Conservation (phyloP, 495 filamentous ascomycete species). For the Penicillium angulare region DNA sequence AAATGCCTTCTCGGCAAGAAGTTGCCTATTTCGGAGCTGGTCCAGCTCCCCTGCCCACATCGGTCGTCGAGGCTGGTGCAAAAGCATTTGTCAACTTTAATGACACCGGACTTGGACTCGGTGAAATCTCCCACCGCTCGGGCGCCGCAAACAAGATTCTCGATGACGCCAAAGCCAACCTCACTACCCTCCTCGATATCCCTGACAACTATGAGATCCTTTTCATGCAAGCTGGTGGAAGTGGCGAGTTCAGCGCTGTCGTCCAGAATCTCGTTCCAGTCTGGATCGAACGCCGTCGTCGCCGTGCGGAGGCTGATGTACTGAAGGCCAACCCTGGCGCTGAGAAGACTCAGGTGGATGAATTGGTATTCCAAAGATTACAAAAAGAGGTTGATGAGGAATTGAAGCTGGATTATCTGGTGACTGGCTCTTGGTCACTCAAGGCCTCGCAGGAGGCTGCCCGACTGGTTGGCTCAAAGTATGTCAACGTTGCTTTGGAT, state of each 20-base stretch:
- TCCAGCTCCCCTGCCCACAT: constrained; percentile 76
- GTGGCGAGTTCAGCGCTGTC: constrained; percentile 75
- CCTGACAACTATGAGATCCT: constrained; percentile 74
- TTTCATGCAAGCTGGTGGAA: constrained; percentile 82
- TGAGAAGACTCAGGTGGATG: constrained; percentile 41
- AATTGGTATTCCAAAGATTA: constrained; percentile 56
- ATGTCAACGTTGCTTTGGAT: constrained; percentile 78
- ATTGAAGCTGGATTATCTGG: constrained; percentile 81
- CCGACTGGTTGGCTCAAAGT: constrained; percentile 69
- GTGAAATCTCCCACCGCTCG: constrained; percentile 90
- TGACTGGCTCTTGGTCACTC: constrained; percentile 87
- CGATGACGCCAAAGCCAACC: constrained; percentile 60
- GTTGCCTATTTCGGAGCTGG: constrained; percentile 83
- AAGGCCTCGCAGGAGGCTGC: constrained; percentile 88
- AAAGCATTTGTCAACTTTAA: constrained; percentile 80
- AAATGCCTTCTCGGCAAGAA: constrained; percentile 50
- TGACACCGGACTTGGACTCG: constrained; percentile 65
- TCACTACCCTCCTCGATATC: constrained; percentile 69
- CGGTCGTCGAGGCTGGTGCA: constrained; percentile 71
- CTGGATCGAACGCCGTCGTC: constrained; percentile 69
- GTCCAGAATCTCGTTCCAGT: constrained; percentile 77
- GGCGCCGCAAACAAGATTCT: constrained; percentile 68
- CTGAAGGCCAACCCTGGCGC: constrained; percentile 29
- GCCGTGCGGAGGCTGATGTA: constrained; percentile 32
- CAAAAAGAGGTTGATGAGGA: constrained; percentile 61